Evolutionary conservation across 148 eudicot species (phyloP), one percentile per base, ranked within the genome.

Genomic region (Chenopodium album): DNA sequence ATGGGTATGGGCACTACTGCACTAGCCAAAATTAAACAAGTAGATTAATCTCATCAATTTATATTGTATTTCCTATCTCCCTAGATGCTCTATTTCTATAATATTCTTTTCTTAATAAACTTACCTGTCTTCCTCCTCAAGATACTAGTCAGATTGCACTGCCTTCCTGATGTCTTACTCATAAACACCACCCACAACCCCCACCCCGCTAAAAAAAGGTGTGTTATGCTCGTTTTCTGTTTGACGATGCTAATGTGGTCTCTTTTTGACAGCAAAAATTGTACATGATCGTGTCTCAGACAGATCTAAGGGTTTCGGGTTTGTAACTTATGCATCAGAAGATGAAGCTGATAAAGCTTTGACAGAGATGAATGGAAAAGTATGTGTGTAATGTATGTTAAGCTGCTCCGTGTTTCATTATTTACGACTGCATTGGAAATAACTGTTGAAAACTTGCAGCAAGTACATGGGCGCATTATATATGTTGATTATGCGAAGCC

Each of bases 301-400:
- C 13, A 86, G 89, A 82, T 91, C 98, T 73, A 94, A 91, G 87
- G 98, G 98, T 66, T 94, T 90, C 81, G 98, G 98, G 80, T 94
- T 94, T 74, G 92, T 94, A 50, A 94, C 98, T 26, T 94, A 85
- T 73, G 97, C 94, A 77, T 92, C 92, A 29, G 88, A 84, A 81
- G 97, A 90, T 80, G 97, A 91, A 87, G 98, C 97, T 20, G 85
- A 90, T 76, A 89, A 86, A 82, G 98, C 98, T 79, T 68, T 87
- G 66, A 71, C 73, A 64, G 90, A 89, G 80, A 91, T 94, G 97
- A 86, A 91, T 73, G 98, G 98, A 82, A 90, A 89, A 86, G 98
- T 92, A 79, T 28, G 88, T 68, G 23, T 71, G 32, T 76, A 28
- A 26, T 32, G 32, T 20, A 4, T 71, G n/a, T 50, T 80, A 50